Conservation (phyloP, 306 rosid genomes). For the Myrica gale region DNA sequence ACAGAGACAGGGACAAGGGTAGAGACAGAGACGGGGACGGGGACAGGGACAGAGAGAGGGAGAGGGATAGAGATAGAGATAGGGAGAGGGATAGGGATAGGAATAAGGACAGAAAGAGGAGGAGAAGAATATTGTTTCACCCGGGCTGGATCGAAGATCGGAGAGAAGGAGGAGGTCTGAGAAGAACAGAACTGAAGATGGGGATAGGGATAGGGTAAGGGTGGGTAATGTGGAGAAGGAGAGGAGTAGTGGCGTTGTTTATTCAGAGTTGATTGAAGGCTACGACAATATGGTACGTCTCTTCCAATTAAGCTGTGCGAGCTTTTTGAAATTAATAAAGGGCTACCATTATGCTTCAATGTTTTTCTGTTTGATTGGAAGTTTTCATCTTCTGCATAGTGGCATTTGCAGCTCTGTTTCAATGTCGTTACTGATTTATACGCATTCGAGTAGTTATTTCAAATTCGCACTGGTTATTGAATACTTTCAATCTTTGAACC, state of each 20-base stretch:
- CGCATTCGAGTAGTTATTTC: not conserved
- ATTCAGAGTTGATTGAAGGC: constrained; percentile 58
- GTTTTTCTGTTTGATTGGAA: not conserved
- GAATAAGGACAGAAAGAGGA: constrained; percentile 34
- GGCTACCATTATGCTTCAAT: too few species aligned
- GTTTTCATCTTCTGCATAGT: not conserved
- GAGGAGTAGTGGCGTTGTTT: constrained; percentile 48
- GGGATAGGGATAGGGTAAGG: constrained; percentile 28
- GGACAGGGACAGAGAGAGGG: constrained; percentile 29
- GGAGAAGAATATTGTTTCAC: constrained; percentile 27
- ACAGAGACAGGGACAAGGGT: constrained; percentile 30
- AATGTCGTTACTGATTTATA: not conserved
- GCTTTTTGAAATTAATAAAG: too few species aligned
- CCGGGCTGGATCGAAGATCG: constrained; percentile 26
- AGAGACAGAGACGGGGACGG: constrained; percentile 37
- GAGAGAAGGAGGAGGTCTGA: constrained; percentile 35
- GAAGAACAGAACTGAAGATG: constrained; percentile 20
- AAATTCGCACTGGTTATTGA: not conserved
- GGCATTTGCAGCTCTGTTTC: not conserved
- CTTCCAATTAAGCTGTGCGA: too few species aligned
- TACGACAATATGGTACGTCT: constrained; percentile 65
- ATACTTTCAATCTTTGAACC: not conserved
- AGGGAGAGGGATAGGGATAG: constrained; percentile 28
- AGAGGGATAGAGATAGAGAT: not conserved
- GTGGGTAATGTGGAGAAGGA: constrained; percentile 34